Percentiles rank a stretch among this genome's conserved stretches.
These are phyloP conservation scores for Clarireedia monteithiana DNA, from an alignment of 2,329 filamentous ascomycete species.

Conservation along the genomic window DNA sequence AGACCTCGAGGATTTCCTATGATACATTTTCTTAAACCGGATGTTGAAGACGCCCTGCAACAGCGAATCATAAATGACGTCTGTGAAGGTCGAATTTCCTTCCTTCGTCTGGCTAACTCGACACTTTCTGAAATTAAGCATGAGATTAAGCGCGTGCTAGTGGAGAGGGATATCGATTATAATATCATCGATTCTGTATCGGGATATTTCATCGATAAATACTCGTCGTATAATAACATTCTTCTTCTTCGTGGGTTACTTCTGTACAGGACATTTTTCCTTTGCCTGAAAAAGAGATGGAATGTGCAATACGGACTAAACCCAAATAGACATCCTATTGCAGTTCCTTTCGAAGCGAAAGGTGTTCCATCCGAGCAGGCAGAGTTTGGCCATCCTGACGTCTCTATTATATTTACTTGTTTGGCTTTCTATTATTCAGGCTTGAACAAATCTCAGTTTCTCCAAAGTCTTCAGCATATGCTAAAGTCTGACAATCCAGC, in stretches of 20 bases:
- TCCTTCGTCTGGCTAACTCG: constrained; percentile 18
- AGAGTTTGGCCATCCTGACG: constrained; percentile 63
- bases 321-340: constrained; percentile 46
- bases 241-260: constrained; percentile 58
- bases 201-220: constrained; percentile 28
- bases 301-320: constrained; percentile 55
- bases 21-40: constrained; percentile 37
- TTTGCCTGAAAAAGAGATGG: constrained; percentile 45
- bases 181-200: constrained; percentile 21
- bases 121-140: constrained; percentile 20
- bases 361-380: constrained; percentile 53
- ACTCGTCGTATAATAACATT: constrained; percentile 30
- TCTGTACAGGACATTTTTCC: constrained; percentile 46
- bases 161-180: constrained; percentile 18
- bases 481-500: constrained; percentile 44
- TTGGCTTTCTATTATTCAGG: constrained; percentile 61
- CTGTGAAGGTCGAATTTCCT: constrained; percentile 21
- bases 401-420: constrained; percentile 56
- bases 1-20: constrained; percentile 36
- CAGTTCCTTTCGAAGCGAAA: constrained; percentile 61
- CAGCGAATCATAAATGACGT: constrained; percentile 30
- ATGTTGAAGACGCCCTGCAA: constrained; percentile 32
- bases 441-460: constrained; percentile 40
- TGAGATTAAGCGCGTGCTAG: constrained; percentile 23
- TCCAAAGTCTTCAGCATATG: constrained; percentile 41